Evolutionary conservation across 163 green algal genomes (phyloP), one percentile per base, ranked within the genome.

Genomic region (Chlorella variabilis): DNA sequence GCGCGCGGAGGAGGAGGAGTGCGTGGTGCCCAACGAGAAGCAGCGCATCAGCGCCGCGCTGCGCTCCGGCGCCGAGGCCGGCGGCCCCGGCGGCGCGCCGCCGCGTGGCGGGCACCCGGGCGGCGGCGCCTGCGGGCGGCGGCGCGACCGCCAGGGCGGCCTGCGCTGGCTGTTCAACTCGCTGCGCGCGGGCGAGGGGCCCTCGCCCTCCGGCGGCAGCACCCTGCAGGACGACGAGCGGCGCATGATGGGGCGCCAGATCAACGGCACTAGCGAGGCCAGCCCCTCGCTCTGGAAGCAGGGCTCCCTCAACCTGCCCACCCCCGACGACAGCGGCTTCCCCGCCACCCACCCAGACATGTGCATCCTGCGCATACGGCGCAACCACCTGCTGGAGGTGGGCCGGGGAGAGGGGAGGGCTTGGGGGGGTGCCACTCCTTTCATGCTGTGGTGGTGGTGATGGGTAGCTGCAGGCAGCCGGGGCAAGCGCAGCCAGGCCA

Each of bases 361-460:
- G 92, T 98, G 95, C 89, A 97, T 98, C 78, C 51, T 98, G 51
- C 84, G 95, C 34, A 91, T 98, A 67, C 88, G 95, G 17, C 89
- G 95, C 63, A 94, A 92, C 67, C 94, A 97, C 89, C 88, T 98
- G 49, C 78, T 98, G 71, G 90, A 96, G 87, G 87, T 89, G 75
- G 27, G 25, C n/a, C 9, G 17, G 23, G 18, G 68, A 34, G 63
- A 20, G 36, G 13, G 63, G 20, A 21, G 36, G 42, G n/a, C n/a
- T n/a, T n/a, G n/a, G n/a, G n/a, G n/a, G n/a, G n/a, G n/a, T n/a
- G n/a, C n/a, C n/a, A n/a, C n/a, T n/a, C n/a, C n/a, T n/a, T n/a
- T n/a, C n/a, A n/a, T n/a, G n/a, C n/a, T n/a, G n/a, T n/a, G n/a
- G n/a, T n/a, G n/a, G n/a, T n/a, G n/a, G n/a, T n/a, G n/a, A n/a